phyloP scores from a whole-genome alignment of 352 stramenopile species.

The Pilasporangium apinafurcum region DNA sequence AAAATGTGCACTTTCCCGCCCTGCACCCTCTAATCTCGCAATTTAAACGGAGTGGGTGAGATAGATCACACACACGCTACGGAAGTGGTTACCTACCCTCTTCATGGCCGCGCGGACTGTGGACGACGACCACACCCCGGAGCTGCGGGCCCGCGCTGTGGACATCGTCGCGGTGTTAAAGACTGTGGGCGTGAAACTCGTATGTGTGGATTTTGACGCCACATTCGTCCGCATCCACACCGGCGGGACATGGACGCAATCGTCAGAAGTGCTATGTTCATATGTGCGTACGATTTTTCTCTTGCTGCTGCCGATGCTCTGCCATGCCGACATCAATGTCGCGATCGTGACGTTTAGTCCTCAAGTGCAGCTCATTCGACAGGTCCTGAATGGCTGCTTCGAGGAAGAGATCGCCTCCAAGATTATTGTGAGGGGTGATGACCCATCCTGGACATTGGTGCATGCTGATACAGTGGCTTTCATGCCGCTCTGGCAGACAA shows the following conservation, averaged over 20 bases:
- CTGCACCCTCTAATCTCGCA: too few relatives aligned
- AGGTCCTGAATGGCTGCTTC: constrained; percentile 60
- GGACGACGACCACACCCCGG: neutral
- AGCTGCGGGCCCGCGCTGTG: neutral
- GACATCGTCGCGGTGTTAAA: constrained; percentile 37
- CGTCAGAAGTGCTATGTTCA: constrained; percentile 26
- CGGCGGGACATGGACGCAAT: constrained; percentile 40
- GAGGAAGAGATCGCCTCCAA: constrained; percentile 10
- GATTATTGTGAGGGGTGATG: constrained; percentile 63
- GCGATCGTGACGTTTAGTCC: constrained; percentile 81
- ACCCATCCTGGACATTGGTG: constrained; percentile 48
- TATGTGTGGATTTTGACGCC: constrained; percentile 83
- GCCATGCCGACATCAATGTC: constrained; percentile 31
- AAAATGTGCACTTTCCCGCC: too few relatives aligned
- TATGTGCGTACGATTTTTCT: constrained; percentile 67
- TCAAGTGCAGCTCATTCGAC: constrained; percentile 52
- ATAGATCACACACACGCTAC: too few relatives aligned
- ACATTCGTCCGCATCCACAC: constrained; percentile 79
- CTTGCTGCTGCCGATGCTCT: constrained; percentile 43
- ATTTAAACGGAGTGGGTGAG: too few relatives aligned
- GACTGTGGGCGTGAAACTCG: constrained; percentile 39
- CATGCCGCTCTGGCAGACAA: constrained; percentile 44
- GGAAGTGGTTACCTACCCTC: neutral
- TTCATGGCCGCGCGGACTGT: neutral
- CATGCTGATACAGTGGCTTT: constrained; percentile 39